Percentiles rank a stretch among this genome's conserved stretches.
phyloP scores from a whole-genome alignment of 805 yeast genomes.

The Ogataea degrootiae region DNA sequence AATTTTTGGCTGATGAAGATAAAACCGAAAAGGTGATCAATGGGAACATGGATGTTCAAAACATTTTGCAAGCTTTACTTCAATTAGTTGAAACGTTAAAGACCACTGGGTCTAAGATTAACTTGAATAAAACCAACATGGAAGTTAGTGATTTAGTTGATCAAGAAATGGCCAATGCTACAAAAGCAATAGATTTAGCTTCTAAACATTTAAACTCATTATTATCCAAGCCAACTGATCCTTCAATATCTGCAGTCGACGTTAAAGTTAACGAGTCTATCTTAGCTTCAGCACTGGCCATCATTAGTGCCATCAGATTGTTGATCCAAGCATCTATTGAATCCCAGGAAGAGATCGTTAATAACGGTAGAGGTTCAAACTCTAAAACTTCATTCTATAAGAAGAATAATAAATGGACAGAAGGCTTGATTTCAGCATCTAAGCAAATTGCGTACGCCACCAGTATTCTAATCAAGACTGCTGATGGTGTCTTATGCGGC shows the following conservation, averaged over 20 bases:
- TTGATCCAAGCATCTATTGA: slow-evolving; percentile 73
- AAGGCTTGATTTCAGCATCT: slow-evolving; percentile 87
- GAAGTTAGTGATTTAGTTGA: slow-evolving; percentile 72
- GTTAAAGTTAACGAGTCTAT: slow-evolving; percentile 72
- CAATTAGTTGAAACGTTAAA: slow-evolving; percentile 50
- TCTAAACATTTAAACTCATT: slow-evolving; percentile 52
- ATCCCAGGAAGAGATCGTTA: slow-evolving; percentile 70
- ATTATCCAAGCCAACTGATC: slow-evolving; percentile 43
- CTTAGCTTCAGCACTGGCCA: slow-evolving; percentile 71
- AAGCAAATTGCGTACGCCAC: slow-evolving; percentile 83
- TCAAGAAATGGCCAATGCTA: slow-evolving; percentile 67
- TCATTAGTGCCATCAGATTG: slow-evolving; percentile 70
- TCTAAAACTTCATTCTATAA: slow-evolving; percentile 73
- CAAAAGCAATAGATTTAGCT: slow-evolving; percentile 63
- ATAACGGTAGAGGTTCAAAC: slow-evolving; percentile 60
- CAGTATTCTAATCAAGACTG: slow-evolving; percentile 73
- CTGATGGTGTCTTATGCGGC: slow-evolving; percentile 68
- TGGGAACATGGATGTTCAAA: slow-evolving; percentile 71
- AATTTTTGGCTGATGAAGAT: slow-evolving; percentile 52
- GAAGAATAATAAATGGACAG: slow-evolving; percentile 89
- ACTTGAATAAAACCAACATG: slow-evolving; percentile 27
- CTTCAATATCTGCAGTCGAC: slow-evolving; percentile 50
- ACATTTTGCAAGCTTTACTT: slow-evolving; percentile 55
- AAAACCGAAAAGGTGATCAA: slow-evolving; percentile 73
- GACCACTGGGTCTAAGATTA: slow-evolving; percentile 29